Conservation (phyloP, 768 basidiomycete species). For the Suillus brevipes region DNA sequence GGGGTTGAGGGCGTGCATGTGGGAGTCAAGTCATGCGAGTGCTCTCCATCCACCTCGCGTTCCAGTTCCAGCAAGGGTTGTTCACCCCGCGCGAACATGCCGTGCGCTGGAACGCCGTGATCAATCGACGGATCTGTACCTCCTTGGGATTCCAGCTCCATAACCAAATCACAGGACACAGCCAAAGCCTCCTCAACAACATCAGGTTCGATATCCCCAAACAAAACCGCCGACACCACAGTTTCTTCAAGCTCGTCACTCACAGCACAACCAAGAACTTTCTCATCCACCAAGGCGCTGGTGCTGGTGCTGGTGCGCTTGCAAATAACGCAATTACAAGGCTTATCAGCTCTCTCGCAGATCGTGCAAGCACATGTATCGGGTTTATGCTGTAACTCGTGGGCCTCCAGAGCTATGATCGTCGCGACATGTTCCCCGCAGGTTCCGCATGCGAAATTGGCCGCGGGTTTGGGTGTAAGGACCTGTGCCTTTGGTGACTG, state of each 20-base stretch:
- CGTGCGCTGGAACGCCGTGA: too few relatives aligned
- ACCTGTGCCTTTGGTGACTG: not conserved
- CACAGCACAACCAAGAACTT: not conserved
- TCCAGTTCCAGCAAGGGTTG: not conserved
- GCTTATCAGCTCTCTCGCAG: not conserved
- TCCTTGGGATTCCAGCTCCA: not conserved
- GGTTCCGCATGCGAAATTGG: not conserved
- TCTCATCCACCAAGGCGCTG: not conserved
- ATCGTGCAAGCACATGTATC: not conserved
- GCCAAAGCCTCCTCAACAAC: not conserved
- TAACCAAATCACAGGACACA: not conserved
- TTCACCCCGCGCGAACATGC: not conserved
- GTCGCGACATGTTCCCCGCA: not conserved
- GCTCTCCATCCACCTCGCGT: not conserved
- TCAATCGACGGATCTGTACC: not conserved
- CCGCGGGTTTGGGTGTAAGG: not conserved
- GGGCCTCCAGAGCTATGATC: not conserved
- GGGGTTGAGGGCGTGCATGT: not conserved
- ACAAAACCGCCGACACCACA: not conserved
- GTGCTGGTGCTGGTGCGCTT: not conserved
- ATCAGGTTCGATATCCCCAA: not conserved
- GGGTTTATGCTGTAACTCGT: not conserved
- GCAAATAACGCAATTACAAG: conserved; percentile 12
- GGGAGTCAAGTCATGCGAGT: too few relatives aligned
- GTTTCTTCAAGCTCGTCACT: not conserved